These are phyloP conservation scores for Diophrys appendiculata DNA, from an alignment of 73 alveolate genomes.

Conservation along the genomic window DNA sequence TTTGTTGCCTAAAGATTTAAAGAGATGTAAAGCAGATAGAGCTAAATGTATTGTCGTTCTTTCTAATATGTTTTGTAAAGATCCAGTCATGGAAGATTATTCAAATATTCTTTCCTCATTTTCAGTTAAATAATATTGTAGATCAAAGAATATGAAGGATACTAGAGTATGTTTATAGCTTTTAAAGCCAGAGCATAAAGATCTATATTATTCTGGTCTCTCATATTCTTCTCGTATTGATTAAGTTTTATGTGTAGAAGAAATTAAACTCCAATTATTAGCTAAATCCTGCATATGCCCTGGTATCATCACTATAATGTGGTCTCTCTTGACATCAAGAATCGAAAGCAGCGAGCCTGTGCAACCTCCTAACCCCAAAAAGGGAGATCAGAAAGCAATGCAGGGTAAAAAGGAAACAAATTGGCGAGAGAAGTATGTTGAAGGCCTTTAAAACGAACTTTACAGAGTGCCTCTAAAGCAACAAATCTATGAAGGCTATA, in stretches of 20 bases:
- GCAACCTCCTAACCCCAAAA: constrained; percentile 9
- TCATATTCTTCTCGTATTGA: constrained; percentile 54
- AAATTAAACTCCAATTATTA: constrained; percentile 85
- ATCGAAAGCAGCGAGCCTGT: constrained; percentile 9
- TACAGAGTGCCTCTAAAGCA: constrained; percentile 72
- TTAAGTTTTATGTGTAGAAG: constrained; percentile 91
- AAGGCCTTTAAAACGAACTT: constrained; percentile 75
- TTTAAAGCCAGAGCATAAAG: constrained; percentile 90
- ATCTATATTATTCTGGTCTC: constrained; percentile 80
- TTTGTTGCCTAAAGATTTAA: constrained; percentile 72
- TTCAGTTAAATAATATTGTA: constrained; percentile 83
- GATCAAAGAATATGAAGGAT: constrained; percentile 50
- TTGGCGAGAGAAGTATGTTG: constrained; percentile 65
- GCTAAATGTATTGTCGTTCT: constrained; percentile 90
- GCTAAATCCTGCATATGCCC: constrained; percentile 96
- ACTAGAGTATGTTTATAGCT: constrained; percentile 83
- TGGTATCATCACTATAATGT: constrained; percentile 93
- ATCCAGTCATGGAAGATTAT: constrained; percentile 87
- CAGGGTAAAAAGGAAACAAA: constrained; percentile 30
- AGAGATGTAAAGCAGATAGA: constrained; percentile 82
- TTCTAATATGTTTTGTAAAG: constrained; percentile 83
- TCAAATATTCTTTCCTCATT: constrained; percentile 90
- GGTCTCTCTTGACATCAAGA: constrained; percentile 85
- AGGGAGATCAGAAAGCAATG: background rate
- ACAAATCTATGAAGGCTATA: constrained; percentile 60